These are phyloP conservation scores for Phialophora macrospora DNA, from an alignment of 2,329 filamentous ascomycete species.

Conservation along the genomic window DNA sequence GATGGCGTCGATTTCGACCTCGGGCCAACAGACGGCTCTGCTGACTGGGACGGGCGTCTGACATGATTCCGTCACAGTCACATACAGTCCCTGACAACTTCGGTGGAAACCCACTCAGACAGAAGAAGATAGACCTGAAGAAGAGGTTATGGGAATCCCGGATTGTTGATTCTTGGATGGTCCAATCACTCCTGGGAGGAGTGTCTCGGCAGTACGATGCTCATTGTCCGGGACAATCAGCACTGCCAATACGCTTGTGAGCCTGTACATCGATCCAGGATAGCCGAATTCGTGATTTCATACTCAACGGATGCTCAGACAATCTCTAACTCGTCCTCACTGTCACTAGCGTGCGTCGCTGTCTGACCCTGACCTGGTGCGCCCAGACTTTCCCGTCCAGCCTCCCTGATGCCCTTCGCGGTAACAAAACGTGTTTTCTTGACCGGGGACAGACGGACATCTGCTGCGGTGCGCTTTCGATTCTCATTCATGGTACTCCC, in stretches of 20 bases:
- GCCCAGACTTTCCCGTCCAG: conserved; percentile 72
- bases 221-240: background rate
- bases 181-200: background rate
- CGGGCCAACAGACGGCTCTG: background rate
- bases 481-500: conserved; percentile 13
- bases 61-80: background rate
- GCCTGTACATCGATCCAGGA: background rate
- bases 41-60: background rate
- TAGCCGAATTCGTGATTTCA: conserved; percentile 1
- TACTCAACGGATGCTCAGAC: background rate
- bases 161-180: background rate
- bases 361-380: conserved; percentile 48
- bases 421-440: conserved; percentile 73
- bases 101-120: background rate
- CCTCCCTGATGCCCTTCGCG: conserved; percentile 75
- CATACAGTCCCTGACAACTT: background rate
- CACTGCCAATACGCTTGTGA: background rate
- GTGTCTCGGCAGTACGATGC: background rate
- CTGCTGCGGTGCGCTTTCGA: conserved; percentile 45
- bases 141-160: background rate
- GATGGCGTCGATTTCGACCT: background rate
- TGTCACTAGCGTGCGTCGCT: conserved; percentile 53
- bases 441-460: conserved; percentile 49
- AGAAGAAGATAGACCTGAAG: background rate
- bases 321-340: conserved; percentile 50